Percentiles rank a stretch among this genome's conserved stretches.
Conservation (phyloP, 2,329 filamentous ascomycete genomes). For the Colletotrichum musicola region DNA sequence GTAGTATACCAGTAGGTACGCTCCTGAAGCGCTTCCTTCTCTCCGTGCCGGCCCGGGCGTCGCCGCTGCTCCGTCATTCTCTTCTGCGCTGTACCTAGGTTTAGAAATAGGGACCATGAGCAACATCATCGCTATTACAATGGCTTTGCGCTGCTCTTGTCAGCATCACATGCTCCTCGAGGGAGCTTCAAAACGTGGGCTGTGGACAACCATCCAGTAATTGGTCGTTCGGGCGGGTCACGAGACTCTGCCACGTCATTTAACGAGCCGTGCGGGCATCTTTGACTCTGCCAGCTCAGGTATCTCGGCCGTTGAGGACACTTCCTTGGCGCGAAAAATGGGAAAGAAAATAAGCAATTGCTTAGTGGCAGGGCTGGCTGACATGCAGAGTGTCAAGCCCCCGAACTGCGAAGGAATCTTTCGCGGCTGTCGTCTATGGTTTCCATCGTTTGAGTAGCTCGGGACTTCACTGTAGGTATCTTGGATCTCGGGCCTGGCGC, state of each 20-base stretch:
- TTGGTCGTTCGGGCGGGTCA: constrained; percentile 14
- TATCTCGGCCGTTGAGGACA: no score
- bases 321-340: neutral
- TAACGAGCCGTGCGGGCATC: constrained; percentile 17
- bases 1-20: neutral
- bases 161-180: constrained; percentile 19
- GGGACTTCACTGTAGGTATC: no score
- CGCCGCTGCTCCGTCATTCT: no score
- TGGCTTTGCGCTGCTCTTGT: constrained; percentile 1
- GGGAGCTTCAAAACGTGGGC: neutral
- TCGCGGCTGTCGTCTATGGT: no score
- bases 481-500: no score
- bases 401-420: neutral
- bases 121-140: neutral
- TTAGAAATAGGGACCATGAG: no score
- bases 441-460: no score
- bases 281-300: constrained; percentile 8
- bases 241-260: constrained; percentile 24
- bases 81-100: no score
- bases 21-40: no score
- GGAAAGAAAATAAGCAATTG: neutral
- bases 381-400: constrained; percentile 1
- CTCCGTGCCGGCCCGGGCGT: no score
- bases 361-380: constrained; percentile 9
- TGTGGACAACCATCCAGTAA: constrained; percentile 3